These are phyloP conservation scores for Calonectria montana DNA, from an alignment of 2,329 filamentous ascomycete genomes.

Conservation along the genomic window DNA sequence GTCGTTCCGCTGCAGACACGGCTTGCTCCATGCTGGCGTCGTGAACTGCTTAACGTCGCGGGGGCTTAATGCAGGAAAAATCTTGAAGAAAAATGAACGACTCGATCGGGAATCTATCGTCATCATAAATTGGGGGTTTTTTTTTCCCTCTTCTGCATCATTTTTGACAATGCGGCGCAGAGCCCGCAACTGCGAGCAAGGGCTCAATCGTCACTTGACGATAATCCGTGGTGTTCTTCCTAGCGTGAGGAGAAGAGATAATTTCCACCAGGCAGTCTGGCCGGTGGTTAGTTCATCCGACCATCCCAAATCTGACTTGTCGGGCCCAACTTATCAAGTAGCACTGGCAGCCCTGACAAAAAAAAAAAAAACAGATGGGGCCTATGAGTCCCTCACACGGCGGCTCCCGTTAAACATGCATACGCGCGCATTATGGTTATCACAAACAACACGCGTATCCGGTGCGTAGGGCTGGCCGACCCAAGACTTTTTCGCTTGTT, in stretches of 20 bases:
- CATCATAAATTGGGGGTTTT: background rate
- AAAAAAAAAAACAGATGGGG: background rate
- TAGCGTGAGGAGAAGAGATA: slow-evolving; percentile 5
- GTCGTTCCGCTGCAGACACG: background rate
- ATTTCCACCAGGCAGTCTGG: slow-evolving; percentile 4
- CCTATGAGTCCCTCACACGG: background rate
- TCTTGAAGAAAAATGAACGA: background rate
- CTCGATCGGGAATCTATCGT: background rate
- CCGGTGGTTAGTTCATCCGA: slow-evolving; percentile 20
- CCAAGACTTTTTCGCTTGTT: slow-evolving; percentile 1
- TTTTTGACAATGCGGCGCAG: background rate
- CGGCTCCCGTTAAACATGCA: background rate
- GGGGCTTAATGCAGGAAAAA: slow-evolving; percentile 4
- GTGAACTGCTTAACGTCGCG: background rate
- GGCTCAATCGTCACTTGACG: background rate
- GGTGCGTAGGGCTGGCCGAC: background rate
- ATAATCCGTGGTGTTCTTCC: slow-evolving; percentile 10
- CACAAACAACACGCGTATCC: background rate
- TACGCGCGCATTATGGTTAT: background rate
- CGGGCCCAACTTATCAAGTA: background rate
- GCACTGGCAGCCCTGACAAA: background rate
- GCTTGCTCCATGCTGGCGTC: background rate
- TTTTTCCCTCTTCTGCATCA: too few relatives aligned
- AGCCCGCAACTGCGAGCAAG: background rate
- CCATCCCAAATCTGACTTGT: slow-evolving; percentile 1